These are phyloP conservation scores for Phaffomyces thermotolerans DNA, from an alignment of 805 yeast species.

Conservation along the genomic window DNA sequence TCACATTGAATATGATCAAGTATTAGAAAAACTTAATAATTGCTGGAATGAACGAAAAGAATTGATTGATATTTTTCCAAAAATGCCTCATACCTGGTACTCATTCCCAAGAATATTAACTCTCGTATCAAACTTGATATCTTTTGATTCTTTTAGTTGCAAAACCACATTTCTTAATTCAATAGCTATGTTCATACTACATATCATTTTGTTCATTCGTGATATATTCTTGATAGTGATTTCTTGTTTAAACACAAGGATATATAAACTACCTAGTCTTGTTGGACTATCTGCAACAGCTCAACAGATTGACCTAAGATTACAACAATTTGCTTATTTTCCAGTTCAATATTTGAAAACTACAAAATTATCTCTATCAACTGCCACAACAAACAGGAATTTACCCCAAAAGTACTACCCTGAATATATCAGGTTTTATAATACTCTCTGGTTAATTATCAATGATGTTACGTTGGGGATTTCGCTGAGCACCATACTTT, in stretches of 20 bases:
- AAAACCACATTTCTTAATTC: conserved; percentile 11
- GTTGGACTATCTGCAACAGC: conserved; percentile 52
- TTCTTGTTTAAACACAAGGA: conserved; percentile 24
- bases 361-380: conserved; percentile 19
- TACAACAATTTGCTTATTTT: conserved; percentile 68
- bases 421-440: conserved; percentile 73
- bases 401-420: conserved; percentile 42
- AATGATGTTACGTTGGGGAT: conserved; percentile 79
- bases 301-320: conserved; percentile 70
- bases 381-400: conserved; percentile 20
- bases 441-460: conserved; percentile 77
- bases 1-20: background rate
- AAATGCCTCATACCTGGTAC: conserved; percentile 12
- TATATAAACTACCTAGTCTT: conserved; percentile 21
- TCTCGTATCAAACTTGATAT: background rate
- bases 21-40: conserved; percentile 13
- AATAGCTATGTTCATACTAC: conserved; percentile 4
- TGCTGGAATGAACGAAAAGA: conserved; percentile 15
- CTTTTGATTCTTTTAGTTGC: background rate
- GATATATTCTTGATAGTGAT: conserved; percentile 13
- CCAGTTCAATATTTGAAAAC: conserved; percentile 72
- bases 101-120: conserved; percentile 1
- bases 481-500: conserved; percentile 42
- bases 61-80: conserved; percentile 10
- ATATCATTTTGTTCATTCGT: conserved; percentile 9